Evolutionary conservation across 2,329 filamentous ascomycete species (phyloP), one percentile per base, ranked within the genome.

Genomic region (Penicillium nordicum): DNA sequence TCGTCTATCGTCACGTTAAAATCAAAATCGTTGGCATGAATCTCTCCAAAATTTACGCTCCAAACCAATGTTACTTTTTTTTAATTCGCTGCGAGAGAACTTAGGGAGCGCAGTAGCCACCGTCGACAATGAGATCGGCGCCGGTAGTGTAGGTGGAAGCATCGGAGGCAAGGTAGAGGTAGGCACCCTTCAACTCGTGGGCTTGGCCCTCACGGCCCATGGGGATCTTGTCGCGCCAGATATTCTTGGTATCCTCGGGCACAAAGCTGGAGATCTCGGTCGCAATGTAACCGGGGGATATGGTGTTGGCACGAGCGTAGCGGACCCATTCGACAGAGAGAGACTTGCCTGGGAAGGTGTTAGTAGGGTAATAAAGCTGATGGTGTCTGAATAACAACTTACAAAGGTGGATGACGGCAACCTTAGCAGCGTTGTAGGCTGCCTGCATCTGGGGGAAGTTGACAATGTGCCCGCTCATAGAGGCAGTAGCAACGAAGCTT

Each of bases 61-160:
- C 18, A 40, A 34, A 11, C 14, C 8, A 25, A 29, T 49, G 43
- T 43, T 23, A 5, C 5, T 36, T 21, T 23, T 36, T 30, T 9
- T 29, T 12, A 2, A 34, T 21, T 30, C 4, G 23, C 1, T 6
- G 6, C 2, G 2, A 10, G 18, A 16, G 12, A 23, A 29, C n/a
- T 53, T 59, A 67, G 14, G 65, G 65, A 27, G 63, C 63, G 46
- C 63, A 67, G 73, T 91, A 91, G 53, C 88, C 88, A 57, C 89
- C 89, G 71, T 94, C 90, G 46, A 92, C 83, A 60, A 89, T 76
- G 57, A 94, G 79, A 71, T 92, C 87, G 10, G 83, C 79, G 0
- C 85, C 90, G 9, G 90, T 95, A 18, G 88, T 91, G 76, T 91
- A 95, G 52, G 85, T 89, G n/a, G 87, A 84, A 4, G 90, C 90